Evolutionary conservation across 441 rosid species (phyloP).

Genomic region (Aleurites moluccanus): DNA sequence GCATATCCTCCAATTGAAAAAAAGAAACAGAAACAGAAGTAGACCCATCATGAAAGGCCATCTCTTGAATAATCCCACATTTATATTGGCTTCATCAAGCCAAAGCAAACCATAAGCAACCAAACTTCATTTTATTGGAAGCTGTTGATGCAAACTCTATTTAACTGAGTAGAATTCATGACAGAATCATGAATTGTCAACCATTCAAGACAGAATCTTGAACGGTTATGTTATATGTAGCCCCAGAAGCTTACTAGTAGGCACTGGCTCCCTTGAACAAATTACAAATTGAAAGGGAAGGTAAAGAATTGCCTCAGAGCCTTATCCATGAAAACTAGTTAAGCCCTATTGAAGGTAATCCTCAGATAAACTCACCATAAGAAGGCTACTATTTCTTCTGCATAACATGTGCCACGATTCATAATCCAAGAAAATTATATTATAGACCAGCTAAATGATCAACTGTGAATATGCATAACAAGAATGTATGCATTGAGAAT

Average conservation of each 20-base stretch:
- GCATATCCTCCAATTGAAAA: not conserved
- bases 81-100: not conserved
- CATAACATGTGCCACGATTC: not conserved
- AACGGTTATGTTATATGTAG: no score
- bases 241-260: not conserved
- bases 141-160: not conserved
- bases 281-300: not conserved
- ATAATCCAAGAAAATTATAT: not conserved
- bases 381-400: not conserved
- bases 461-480: not conserved
- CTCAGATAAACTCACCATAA: not conserved
- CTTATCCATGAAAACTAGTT: not conserved
- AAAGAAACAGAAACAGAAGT: not conserved
- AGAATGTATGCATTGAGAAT: not conserved
- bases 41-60: not conserved
- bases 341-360: not conserved
- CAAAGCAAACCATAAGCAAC: not conserved
- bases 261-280: not conserved
- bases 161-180: not conserved
- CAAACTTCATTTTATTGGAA: not conserved
- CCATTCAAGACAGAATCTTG: not conserved
- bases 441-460: not conserved
- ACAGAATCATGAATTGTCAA: not conserved
- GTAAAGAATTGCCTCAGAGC: not conserved
- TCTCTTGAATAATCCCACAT: not conserved